Evolutionary conservation across 2,329 filamentous ascomycete genomes (phyloP).

Genomic region (Exophiala lecanii-corni): DNA sequence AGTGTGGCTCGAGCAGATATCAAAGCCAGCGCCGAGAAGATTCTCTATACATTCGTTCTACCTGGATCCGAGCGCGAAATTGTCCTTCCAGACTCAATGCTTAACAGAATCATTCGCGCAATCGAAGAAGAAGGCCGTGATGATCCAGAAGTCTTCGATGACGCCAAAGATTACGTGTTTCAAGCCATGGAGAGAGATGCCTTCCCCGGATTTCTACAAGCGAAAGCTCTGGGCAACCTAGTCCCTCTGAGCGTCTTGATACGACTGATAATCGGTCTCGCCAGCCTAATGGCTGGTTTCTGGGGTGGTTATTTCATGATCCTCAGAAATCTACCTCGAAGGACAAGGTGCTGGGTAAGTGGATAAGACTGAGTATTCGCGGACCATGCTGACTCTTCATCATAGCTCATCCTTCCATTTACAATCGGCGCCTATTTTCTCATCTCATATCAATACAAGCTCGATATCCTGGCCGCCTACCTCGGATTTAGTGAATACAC

Average conservation of each 20-base stretch:
- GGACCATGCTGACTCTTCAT: conserved; percentile 15
- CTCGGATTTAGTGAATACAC: conserved; percentile 94
- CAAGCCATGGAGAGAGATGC: conserved; percentile 99
- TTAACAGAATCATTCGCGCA: conserved; percentile 75
- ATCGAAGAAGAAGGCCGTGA: conserved; percentile 91
- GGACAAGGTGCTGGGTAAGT: conserved; percentile 75
- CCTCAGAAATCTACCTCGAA: conserved; percentile 72
- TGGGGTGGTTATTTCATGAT: conserved; percentile 94
- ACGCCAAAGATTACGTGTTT: conserved; percentile 98
- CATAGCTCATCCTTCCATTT: conserved; percentile 77
- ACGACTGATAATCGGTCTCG: conserved; percentile 76
- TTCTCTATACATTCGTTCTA: conserved; percentile 94
- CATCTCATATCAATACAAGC: conserved; percentile 87
- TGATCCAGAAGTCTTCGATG: conserved; percentile 94
- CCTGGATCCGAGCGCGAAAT: conserved; percentile 97
- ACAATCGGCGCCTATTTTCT: conserved; percentile 85
- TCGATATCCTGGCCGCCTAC: conserved; percentile 86
- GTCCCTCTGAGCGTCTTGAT: conserved; percentile 87
- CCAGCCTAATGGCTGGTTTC: conserved; percentile 84
- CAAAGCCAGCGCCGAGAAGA: conserved; percentile 90
- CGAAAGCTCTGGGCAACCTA: conserved; percentile 92
- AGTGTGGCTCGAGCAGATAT: conserved; percentile 86
- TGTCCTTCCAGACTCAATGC: conserved; percentile 81
- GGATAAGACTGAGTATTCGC: background rate
- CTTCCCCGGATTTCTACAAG: conserved; percentile 92